These are phyloP conservation scores for Allomyces javanicus DNA, from an alignment of 192 early-diverging fungal genomes.

Conservation along the genomic window DNA sequence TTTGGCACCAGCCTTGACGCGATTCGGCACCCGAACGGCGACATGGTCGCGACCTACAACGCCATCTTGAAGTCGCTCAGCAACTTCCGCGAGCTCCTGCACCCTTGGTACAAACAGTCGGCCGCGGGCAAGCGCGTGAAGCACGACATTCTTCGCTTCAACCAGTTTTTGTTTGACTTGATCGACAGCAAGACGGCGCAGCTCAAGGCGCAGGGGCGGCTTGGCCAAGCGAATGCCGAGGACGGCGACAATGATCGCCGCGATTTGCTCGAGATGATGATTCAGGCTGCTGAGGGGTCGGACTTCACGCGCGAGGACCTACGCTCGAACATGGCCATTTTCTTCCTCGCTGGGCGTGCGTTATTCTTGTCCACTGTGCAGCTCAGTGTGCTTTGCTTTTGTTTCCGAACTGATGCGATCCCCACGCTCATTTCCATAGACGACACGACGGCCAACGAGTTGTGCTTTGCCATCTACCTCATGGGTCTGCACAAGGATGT, in stretches of 20 bases:
- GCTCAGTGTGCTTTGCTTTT: too few species aligned
- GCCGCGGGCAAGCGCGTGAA: too few species aligned
- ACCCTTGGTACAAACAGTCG: too few species aligned
- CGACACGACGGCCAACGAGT: background rate
- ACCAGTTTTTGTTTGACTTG: background rate
- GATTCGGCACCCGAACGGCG: conserved; percentile 16
- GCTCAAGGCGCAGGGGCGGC: background rate
- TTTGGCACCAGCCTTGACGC: conserved; percentile 35
- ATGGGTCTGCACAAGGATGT: background rate
- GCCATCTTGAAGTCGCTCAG: conserved; percentile 20
- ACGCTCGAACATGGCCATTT: background rate
- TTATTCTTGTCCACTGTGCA: too few species aligned
- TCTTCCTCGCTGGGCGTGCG: background rate
- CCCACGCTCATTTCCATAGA: background rate
- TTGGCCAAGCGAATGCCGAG: background rate
- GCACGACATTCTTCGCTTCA: background rate
- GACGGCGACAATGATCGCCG: background rate
- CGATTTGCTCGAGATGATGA: background rate
- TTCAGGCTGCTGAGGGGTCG: background rate
- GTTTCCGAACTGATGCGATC: too few species aligned
- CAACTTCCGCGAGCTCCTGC: background rate
- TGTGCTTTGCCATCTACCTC: background rate
- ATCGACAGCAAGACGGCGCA: background rate
- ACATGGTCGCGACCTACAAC: conserved; percentile 22
- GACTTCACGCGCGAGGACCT: background rate